Evolutionary conservation across 352 stramenopile species (phyloP).

Genomic region (Pythium guiyangense): DNA sequence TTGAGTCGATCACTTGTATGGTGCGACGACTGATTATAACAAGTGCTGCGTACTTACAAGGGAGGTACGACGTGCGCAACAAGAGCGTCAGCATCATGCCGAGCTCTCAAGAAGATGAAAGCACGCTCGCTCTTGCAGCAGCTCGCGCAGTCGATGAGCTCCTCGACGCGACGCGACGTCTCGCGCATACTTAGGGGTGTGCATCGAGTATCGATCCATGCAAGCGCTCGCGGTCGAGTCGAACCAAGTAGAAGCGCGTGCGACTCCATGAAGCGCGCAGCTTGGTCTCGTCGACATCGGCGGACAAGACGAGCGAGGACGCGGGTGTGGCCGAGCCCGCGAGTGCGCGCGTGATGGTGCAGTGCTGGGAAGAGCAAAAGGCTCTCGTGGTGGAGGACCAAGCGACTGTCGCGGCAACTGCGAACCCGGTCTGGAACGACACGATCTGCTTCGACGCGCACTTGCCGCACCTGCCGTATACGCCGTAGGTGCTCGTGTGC

Average conservation of each 20-base stretch:
- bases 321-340: slow-evolving; percentile 14
- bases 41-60: too few species aligned
- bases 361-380: slow-evolving; percentile 60
- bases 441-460: slow-evolving; percentile 76
- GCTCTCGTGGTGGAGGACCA: slow-evolving; percentile 11
- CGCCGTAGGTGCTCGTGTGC: slow-evolving; percentile 57
- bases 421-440: too few species aligned
- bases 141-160: slow-evolving; percentile 50
- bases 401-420: too few species aligned
- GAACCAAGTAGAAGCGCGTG: slow-evolving; percentile 69
- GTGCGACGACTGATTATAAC: too few species aligned
- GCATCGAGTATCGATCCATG: too few species aligned
- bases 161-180: too few species aligned
- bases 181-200: too few species aligned
- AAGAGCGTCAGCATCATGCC: too few species aligned
- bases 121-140: slow-evolving; percentile 40
- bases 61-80: slow-evolving; percentile 39
- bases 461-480: slow-evolving; percentile 45
- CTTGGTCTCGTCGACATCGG: too few species aligned
- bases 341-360: slow-evolving; percentile 47
- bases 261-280: slow-evolving; percentile 53
- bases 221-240: slow-evolving; percentile 47
- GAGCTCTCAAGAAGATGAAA: slow-evolving; percentile 49
- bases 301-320: too few species aligned
- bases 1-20: too few species aligned